Conservation (phyloP, 345 rosid genomes). For the Ceriops zippeliana region DNA sequence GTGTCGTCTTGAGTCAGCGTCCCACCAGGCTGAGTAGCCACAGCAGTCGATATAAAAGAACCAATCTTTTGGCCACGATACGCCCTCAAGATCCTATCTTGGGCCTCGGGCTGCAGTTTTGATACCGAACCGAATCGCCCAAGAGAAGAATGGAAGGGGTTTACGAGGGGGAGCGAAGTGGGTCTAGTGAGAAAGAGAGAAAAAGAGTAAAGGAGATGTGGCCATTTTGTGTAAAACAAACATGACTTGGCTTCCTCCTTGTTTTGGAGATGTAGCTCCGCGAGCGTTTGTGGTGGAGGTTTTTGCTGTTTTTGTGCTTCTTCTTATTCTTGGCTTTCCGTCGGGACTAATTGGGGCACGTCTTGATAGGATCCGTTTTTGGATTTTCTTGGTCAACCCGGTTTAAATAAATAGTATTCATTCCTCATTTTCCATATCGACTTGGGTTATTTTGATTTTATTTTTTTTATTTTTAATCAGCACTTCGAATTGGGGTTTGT, state of each 20-base stretch:
- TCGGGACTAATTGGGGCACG: no score
- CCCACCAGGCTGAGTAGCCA: conserved; percentile 48
- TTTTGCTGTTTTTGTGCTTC: neutral
- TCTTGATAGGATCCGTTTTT: neutral
- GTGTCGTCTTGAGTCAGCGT: conserved; percentile 15
- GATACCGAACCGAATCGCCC: conserved; percentile 38
- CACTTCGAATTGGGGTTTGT: no score
- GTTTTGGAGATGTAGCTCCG: neutral
- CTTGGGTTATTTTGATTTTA: no score
- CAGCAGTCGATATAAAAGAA: conserved; percentile 39
- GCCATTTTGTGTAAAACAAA: conserved; percentile 36
- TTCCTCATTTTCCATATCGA: no score
- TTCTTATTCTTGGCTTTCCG: no score
- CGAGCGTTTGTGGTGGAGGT: conserved; percentile 13
- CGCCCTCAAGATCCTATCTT: neutral
- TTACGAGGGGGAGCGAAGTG: conserved; percentile 20
- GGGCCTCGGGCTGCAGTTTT: conserved; percentile 11
- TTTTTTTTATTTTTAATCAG: no score
- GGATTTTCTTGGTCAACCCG: neutral
- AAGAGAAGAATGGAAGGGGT: conserved; percentile 30
- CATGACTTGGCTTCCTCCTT: conserved; percentile 10
- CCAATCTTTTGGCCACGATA: conserved; percentile 26
- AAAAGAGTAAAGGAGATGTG: conserved; percentile 35
- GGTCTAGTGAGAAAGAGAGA: conserved; percentile 36
- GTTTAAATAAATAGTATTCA: neutral